A percentile compares a stretch with the other conserved stretches of the same genome.
These are phyloP conservation scores for Eimeria sp. DNA, from an alignment of 169 alveolate species.

Conservation along the genomic window DNA sequence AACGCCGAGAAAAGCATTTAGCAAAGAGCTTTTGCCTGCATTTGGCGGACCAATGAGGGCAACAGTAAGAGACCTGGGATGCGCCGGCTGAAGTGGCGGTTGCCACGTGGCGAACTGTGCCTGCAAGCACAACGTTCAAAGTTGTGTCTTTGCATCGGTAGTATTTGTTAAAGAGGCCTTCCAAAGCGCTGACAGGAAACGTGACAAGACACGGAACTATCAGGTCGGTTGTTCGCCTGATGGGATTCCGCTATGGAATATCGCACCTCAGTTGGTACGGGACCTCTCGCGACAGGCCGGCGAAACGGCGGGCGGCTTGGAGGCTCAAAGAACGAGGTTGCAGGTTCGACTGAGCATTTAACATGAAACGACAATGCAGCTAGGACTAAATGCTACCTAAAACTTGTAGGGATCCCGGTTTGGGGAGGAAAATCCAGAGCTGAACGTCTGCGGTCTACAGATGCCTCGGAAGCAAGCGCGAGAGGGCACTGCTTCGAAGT, in stretches of 20 bases:
- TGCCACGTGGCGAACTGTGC: conserved; percentile 83
- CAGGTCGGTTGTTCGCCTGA: neutral
- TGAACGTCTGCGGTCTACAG: neutral
- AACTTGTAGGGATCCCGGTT: no score
- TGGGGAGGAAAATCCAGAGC: neutral
- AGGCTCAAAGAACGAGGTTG: neutral
- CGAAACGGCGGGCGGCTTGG: conserved; percentile 2
- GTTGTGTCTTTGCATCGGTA: neutral
- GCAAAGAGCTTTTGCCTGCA: conserved; percentile 90
- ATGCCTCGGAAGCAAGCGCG: neutral
- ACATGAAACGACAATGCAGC: neutral
- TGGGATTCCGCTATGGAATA: neutral
- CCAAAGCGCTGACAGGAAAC: neutral
- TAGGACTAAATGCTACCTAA: neutral
- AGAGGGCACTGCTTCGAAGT: neutral
- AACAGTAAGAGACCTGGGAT: conserved; percentile 74
- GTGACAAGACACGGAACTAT: neutral
- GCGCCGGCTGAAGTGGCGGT: conserved; percentile 79
- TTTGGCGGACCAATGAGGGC: conserved; percentile 93
- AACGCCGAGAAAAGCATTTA: conserved; percentile 89
- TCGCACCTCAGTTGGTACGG: conserved; percentile 52
- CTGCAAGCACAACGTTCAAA: conserved; percentile 31
- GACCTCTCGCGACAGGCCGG: conserved; percentile 50
- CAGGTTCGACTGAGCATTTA: conserved; percentile 11
- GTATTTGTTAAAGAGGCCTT: neutral